Evolutionary conservation across 2,329 filamentous ascomycete species (phyloP).

Genomic region (Capronia americana): DNA sequence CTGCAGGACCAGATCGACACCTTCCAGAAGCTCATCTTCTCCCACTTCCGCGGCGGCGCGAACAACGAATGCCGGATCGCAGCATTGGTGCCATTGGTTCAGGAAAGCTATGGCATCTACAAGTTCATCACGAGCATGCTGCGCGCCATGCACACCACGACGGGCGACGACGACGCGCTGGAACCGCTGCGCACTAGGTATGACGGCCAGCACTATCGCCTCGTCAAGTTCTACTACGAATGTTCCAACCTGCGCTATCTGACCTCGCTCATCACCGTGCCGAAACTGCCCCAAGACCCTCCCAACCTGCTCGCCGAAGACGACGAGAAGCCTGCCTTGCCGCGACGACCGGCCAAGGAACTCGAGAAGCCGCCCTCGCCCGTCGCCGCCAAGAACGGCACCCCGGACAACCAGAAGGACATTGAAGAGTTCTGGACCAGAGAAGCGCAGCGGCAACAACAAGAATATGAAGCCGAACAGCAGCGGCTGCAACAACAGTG

Average conservation of each 20-base stretch:
- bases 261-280: slow-evolving; percentile 93
- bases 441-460: slow-evolving; percentile 87
- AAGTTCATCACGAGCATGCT: slow-evolving; percentile 99
- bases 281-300: slow-evolving; percentile 91
- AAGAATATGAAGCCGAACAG: slow-evolving; percentile 95
- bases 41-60: slow-evolving; percentile 86
- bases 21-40: slow-evolving; percentile 98
- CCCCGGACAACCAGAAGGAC: slow-evolving; percentile 78
- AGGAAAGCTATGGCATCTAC: slow-evolving; percentile 99
- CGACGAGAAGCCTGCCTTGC: slow-evolving; percentile 80
- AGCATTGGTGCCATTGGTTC: slow-evolving; percentile 87
- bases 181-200: slow-evolving; percentile 87
- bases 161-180: slow-evolving; percentile 90
- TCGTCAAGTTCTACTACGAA: slow-evolving; percentile 98
- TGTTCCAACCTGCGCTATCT: slow-evolving; percentile 97
- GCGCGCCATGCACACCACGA: slow-evolving; percentile 93
- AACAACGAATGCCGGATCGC: slow-evolving; percentile 98
- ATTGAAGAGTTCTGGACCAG: slow-evolving; percentile 99
- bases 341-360: slow-evolving; percentile 73
- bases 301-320: slow-evolving; percentile 88
- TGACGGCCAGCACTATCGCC: slow-evolving; percentile 92
- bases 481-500: slow-evolving; percentile 85
- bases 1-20: slow-evolving; percentile 98
- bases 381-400: slow-evolving; percentile 67
- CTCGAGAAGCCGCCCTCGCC: slow-evolving; percentile 74